These are phyloP conservation scores for Micromonas commoda DNA, from an alignment of 139 green algal genomes.

Conservation along the genomic window DNA sequence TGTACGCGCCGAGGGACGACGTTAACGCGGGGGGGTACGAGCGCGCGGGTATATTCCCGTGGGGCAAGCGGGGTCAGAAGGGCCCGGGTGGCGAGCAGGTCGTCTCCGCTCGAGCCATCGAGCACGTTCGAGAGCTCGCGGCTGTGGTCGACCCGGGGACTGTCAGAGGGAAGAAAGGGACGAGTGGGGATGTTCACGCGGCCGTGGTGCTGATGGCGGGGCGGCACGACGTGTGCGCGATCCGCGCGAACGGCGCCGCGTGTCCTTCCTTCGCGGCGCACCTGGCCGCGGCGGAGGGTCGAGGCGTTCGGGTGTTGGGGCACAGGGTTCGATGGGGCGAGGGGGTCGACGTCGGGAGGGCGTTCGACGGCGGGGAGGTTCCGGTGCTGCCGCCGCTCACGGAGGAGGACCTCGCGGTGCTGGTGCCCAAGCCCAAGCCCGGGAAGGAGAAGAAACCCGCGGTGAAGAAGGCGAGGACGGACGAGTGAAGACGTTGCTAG, in stretches of 20 bases:
- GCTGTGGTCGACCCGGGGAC: not conserved
- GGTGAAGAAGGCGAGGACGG: not conserved
- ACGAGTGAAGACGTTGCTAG: not conserved
- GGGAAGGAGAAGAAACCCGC: conserved; percentile 4
- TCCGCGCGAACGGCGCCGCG: conserved; percentile 22
- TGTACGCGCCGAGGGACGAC: not conserved
- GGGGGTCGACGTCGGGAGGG: conserved; percentile 1
- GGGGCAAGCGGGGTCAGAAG: conserved; percentile 17
- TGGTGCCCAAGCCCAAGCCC: not conserved
- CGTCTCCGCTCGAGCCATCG: conserved; percentile 19
- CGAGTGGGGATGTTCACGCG: not conserved
- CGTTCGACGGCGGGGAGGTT: not conserved
- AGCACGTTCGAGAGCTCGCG: conserved; percentile 1
- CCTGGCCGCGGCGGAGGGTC: not conserved
- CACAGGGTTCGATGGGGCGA: conserved; percentile 16
- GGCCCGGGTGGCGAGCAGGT: conserved; percentile 19
- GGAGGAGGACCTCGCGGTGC: not conserved
- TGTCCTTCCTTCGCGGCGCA: conserved; percentile 15
- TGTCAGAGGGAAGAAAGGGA: not conserved
- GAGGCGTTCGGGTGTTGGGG: not conserved
- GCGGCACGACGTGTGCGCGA: not conserved
- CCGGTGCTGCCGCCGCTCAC: not conserved
- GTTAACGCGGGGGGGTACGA: not conserved
- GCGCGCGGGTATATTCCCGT: conserved; percentile 25
- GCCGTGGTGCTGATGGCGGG: conserved; percentile 6